These are phyloP conservation scores for Aaosphaeria pasadenensis DNA, from an alignment of 2,329 filamentous ascomycete species.

Conservation along the genomic window DNA sequence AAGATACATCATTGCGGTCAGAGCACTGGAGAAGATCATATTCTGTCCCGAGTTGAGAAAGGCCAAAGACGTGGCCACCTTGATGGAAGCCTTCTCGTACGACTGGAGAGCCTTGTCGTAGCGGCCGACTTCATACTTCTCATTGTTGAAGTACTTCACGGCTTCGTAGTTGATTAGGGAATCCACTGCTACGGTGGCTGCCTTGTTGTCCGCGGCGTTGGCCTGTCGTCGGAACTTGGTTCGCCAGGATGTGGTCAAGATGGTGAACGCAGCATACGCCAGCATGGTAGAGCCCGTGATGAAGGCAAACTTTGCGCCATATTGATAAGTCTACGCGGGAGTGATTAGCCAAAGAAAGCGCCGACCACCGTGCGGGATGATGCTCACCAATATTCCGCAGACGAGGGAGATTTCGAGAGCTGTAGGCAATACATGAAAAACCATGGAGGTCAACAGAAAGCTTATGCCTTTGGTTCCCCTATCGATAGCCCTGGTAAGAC, in stretches of 20 bases:
- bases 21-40: conserved; percentile 89
- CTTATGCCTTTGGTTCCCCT: conserved; percentile 98
- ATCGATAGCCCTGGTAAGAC: conserved; percentile 89
- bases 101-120: conserved; percentile 83
- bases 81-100: conserved; percentile 94
- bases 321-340: conserved; percentile 72
- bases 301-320: conserved; percentile 84
- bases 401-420: conserved; percentile 93
- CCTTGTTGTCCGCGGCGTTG: conserved; percentile 93
- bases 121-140: conserved; percentile 85
- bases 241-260: conserved; percentile 92
- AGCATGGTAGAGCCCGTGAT: conserved; percentile 91
- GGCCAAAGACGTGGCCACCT: conserved; percentile 89
- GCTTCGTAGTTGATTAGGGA: conserved; percentile 98
- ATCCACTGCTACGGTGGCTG: conserved; percentile 92
- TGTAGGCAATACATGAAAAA: conserved; percentile 94
- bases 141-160: conserved; percentile 99
- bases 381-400: conserved; percentile 75
- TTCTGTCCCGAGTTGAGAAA: conserved; percentile 95
- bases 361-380: not conserved
- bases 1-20: conserved; percentile 98
- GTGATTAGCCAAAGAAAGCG: not conserved
- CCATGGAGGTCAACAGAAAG: conserved; percentile 95
- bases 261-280: conserved; percentile 94
- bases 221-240: conserved; percentile 94